Evolutionary conservation across 495 filamentous ascomycete species (phyloP).

Genomic region (Patellaria atrata): DNA sequence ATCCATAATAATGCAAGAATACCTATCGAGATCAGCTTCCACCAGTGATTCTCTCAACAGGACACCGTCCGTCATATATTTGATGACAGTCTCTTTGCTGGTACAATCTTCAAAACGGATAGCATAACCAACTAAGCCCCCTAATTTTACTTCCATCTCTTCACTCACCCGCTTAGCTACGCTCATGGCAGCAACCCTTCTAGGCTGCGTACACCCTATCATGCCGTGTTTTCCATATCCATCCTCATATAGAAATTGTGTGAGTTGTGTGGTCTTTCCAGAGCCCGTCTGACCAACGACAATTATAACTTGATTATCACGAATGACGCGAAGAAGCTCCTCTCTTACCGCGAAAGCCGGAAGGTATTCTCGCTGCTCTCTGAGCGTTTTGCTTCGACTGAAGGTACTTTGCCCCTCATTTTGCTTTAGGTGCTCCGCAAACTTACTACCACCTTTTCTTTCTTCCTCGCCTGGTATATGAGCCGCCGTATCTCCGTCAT

Average conservation of each 20-base stretch:
- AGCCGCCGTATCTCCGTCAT: slow-evolving; percentile 79
- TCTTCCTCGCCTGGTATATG: slow-evolving; percentile 62
- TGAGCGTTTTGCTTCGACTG: slow-evolving; percentile 78
- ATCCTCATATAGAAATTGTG: slow-evolving; percentile 89
- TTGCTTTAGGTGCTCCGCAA: slow-evolving; percentile 81
- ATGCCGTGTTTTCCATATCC: slow-evolving; percentile 75
- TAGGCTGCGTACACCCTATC: slow-evolving; percentile 91
- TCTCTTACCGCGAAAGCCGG: slow-evolving; percentile 96
- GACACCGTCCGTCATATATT: slow-evolving; percentile 99
- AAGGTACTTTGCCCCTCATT: slow-evolving; percentile 80
- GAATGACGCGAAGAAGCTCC: slow-evolving; percentile 83
- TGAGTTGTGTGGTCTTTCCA: slow-evolving; percentile 92
- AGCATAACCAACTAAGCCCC: slow-evolving; percentile 81
- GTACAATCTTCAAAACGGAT: slow-evolving; percentile 99
- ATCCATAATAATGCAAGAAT: slow-evolving; percentile 99
- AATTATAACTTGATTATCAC: slow-evolving; percentile 93
- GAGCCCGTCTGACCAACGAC: slow-evolving; percentile 95
- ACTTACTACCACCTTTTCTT: slow-evolving; percentile 55
- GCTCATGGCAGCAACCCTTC: slow-evolving; percentile 95
- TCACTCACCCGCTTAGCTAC: slow-evolving; percentile 97
- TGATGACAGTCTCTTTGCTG: slow-evolving; percentile 83
- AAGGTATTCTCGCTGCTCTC: slow-evolving; percentile 85
- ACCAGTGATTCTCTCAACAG: slow-evolving; percentile 84
- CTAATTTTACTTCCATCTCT: slow-evolving; percentile 96
- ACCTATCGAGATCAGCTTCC: slow-evolving; percentile 85